Conservation (phyloP, 2,329 filamentous ascomycete species). For the Coniochaeta hoffmannii region DNA sequence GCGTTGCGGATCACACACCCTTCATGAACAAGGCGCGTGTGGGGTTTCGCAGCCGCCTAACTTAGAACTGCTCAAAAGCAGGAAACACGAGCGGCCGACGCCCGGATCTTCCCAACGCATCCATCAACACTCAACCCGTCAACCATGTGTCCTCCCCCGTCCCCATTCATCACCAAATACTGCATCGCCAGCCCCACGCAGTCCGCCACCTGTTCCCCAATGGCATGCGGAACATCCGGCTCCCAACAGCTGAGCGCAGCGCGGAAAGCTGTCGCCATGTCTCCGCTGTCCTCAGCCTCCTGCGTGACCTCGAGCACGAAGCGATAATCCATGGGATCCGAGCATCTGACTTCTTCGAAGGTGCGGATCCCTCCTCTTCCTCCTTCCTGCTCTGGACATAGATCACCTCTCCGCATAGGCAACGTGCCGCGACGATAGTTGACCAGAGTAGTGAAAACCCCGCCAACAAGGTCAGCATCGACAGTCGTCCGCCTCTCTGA, state of each 20-base stretch:
- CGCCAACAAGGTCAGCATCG: neutral
- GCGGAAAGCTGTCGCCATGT: neutral
- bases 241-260: neutral
- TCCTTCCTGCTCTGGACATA: neutral
- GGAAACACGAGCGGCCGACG: neutral
- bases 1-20: too few relatives aligned
- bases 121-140: neutral
- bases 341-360: neutral
- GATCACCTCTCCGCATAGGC: neutral
- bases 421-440: neutral
- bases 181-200: neutral
- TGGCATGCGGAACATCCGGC: neutral
- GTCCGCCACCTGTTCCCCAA: neutral
- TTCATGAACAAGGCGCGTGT: too few relatives aligned
- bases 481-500: neutral
- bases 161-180: neutral
- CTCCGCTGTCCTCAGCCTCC: neutral
- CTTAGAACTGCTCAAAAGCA: neutral
- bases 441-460: neutral
- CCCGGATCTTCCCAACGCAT: neutral
- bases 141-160: neutral
- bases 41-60: too few relatives aligned
- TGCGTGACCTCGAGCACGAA: neutral
- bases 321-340: neutral
- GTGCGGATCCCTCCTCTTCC: neutral